These are phyloP conservation scores for Lagerstroemia speciosa DNA, from an alignment of 345 rosid genomes.

Conservation along the genomic window DNA sequence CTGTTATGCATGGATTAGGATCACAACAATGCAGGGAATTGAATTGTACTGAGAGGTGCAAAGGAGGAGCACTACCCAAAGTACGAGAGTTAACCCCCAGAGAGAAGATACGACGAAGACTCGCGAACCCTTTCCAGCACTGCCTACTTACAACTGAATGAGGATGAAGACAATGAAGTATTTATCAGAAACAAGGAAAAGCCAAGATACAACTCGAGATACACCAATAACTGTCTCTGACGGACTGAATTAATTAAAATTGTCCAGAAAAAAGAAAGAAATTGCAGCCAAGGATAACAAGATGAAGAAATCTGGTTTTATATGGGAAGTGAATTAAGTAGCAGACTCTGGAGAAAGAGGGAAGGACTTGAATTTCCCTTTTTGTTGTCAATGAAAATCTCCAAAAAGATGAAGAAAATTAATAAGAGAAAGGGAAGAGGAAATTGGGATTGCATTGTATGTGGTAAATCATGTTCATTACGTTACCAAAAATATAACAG, in stretches of 20 bases:
- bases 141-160: neutral
- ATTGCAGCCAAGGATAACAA: neutral
- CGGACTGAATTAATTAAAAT: neutral
- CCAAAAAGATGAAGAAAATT: neutral
- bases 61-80: neutral
- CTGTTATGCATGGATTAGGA: neutral
- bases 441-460: no score
- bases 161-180: neutral
- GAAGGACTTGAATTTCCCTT: neutral
- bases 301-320: constrained; percentile 5
- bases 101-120: neutral
- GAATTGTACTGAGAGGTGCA: no score
- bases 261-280: neutral
- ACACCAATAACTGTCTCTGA: neutral
- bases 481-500: constrained; percentile 8
- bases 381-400: neutral
- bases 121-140: neutral
- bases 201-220: neutral
- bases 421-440: neutral
- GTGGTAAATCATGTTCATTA: neutral
- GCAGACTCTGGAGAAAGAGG: neutral
- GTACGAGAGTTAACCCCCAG: neutral
- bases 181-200: neutral
- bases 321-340: constrained; percentile 1
- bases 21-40: neutral